Base-by-base conservation (phyloP, 208 protist genomes). In the Crithidia bombi region DNA sequence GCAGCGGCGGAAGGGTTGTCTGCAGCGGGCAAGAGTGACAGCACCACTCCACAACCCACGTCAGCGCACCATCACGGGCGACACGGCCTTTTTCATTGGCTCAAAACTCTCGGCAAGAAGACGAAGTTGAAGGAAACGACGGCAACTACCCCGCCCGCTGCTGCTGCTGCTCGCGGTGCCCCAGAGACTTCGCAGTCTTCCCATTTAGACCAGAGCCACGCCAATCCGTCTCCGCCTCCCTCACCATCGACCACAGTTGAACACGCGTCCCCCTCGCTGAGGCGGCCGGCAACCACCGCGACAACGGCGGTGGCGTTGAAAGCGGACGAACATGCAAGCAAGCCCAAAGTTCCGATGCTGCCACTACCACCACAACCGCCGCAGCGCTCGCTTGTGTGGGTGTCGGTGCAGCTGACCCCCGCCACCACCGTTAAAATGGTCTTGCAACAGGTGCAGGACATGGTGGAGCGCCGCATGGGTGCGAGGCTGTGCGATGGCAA, bases 391-490 rank as follows among this genome's bases (percentile, higher is more conserved):
- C 71, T 78, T 3, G 17, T 86, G 41, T 89, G 84, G 84, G 44
- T 86, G 4, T 86, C 80, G 10, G 65, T 82, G 12, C 75, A 69
- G 26, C 23, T 89, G 14, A 55, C 68, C 1, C 58, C 46, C n/a
- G 39, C 51, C 38, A 81, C 84, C 7, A 84, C 71, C 14, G 57
- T 75, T 7, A 65, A 62, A 36, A 43, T 46, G 38, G 65, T 82
- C 14, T 52, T 89, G 35, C 28, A 63, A 15, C 52, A 52, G n/a
- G 66, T 84, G 32, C 58, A 64, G 32, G 62, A 65, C 32, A 75
- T 57, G 56, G 78, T 86, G 23, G 38, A 78, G 59, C 64, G 79
- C 21, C 80, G 75, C 28, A 76, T 89, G 72, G 50, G 44, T 0
- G 80, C 77, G 0, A 21, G 32, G n/a, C 56, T 89, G 19, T 69